Conservation (phyloP, 768 basidiomycete genomes). For the Agrocybe pediades region DNA sequence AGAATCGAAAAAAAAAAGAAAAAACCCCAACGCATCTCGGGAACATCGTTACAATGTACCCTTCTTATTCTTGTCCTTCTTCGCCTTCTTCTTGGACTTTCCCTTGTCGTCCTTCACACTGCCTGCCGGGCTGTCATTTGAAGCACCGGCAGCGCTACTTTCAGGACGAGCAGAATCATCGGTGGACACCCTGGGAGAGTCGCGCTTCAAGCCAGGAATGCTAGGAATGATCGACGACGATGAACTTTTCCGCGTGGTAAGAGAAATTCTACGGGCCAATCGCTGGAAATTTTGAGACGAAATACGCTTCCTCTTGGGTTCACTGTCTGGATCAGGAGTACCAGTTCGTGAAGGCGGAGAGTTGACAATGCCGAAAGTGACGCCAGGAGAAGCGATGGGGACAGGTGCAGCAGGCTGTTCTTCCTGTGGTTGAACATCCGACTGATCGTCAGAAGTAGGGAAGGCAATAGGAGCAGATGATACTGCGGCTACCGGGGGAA, state of each 20-base stretch:
- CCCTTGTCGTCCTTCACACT: constrained; percentile 57
- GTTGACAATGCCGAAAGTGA: constrained; percentile 68
- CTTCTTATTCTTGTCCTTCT: constrained; percentile 61
- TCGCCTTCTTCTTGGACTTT: constrained; percentile 61
- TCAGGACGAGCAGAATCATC: constrained; percentile 48
- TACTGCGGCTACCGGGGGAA: constrained; percentile 4
- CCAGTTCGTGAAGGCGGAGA: constrained; percentile 68
- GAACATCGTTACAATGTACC: constrained; percentile 25
- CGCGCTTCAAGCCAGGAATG: constrained; percentile 56
- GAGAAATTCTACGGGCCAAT: constrained; percentile 72
- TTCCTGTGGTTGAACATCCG: constrained; percentile 8
- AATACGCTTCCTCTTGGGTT: constrained; percentile 78
- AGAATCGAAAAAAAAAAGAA: constrained; percentile 4
- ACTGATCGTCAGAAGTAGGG: constrained; percentile 7
- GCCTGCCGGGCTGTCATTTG: constrained; percentile 55
- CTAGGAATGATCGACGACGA: constrained; percentile 48
- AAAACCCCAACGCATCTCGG: constrained; percentile 16
- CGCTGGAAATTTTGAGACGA: constrained; percentile 88
- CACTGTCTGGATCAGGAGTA: constrained; percentile 75
- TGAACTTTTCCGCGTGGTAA: constrained; percentile 59
- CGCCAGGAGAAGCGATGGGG: constrained; percentile 58
- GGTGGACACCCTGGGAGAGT: constrained; percentile 44
- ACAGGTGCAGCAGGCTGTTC: constrained; percentile 15
- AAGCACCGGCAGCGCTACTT: constrained; percentile 35
- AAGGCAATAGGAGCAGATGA: constrained; percentile 9